A percentile compares a stretch with the other conserved stretches of the same genome.
These are phyloP conservation scores for Bombardia bombarda DNA, from an alignment of 495 filamentous ascomycete species.

Conservation along the genomic window DNA sequence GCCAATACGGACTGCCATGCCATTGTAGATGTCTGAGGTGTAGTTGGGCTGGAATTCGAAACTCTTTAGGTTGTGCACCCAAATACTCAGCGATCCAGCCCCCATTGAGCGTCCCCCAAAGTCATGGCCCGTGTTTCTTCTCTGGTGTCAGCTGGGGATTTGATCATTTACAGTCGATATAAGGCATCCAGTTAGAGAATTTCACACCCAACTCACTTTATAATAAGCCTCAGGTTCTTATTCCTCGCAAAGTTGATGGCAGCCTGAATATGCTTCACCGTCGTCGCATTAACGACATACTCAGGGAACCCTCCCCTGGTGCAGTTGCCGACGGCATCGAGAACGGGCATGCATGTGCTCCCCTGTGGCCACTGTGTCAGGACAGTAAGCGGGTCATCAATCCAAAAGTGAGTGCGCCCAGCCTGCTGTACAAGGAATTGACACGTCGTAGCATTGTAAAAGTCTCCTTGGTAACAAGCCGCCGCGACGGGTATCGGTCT, in stretches of 20 bases:
- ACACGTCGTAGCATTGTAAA: constrained; percentile 38
- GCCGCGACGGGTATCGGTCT: constrained; percentile 42
- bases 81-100: constrained; percentile 49
- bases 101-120: constrained; percentile 49
- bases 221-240: constrained; percentile 46
- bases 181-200: constrained; percentile 9
- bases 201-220: constrained; percentile 49
- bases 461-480: constrained; percentile 42
- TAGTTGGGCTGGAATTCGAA: background rate
- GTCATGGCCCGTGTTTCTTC: constrained; percentile 57
- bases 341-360: constrained; percentile 23
- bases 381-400: constrained; percentile 27
- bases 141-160: background rate
- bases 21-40: background rate
- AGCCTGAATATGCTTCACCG: constrained; percentile 46
- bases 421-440: constrained; percentile 14
- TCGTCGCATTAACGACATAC: constrained; percentile 53
- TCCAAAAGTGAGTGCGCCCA: constrained; percentile 20
- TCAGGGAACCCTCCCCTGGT: constrained; percentile 48
- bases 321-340: constrained; percentile 30
- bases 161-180: background rate
- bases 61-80: background rate
- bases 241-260: constrained; percentile 58
- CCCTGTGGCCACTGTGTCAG: constrained; percentile 32
- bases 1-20: background rate